These are phyloP conservation scores for Penicillium soppii DNA, from an alignment of 495 filamentous ascomycete species.

Conservation along the genomic window DNA sequence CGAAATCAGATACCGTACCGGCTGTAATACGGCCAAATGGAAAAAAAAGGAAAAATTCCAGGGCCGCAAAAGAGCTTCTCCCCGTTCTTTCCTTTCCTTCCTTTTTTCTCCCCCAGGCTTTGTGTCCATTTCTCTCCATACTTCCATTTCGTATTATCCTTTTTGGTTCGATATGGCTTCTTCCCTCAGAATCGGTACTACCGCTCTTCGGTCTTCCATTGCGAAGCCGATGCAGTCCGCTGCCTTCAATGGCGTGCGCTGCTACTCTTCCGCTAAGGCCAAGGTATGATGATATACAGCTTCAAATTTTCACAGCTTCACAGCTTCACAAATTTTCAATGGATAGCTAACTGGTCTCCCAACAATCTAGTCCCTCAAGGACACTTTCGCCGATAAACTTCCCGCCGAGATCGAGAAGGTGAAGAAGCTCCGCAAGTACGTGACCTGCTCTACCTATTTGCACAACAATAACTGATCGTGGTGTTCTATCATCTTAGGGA, in stretches of 20 bases:
- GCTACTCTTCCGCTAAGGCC: constrained; percentile 83
- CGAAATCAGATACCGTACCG: constrained; percentile 34
- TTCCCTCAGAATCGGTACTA: constrained; percentile 70
- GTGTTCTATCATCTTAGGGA: constrained; percentile 57
- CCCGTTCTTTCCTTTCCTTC: constrained; percentile 25
- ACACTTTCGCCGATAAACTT: constrained; percentile 93
- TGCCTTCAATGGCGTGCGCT: constrained; percentile 77
- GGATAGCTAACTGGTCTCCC: constrained; percentile 18
- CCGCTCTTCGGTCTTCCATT: constrained; percentile 70
- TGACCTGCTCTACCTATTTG: constrained; percentile 9
- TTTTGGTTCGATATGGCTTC: constrained; percentile 66
- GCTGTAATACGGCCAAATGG: constrained; percentile 42
- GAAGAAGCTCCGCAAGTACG: constrained; percentile 94
- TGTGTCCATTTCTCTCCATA: constrained; percentile 18
- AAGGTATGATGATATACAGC: constrained; percentile 62
- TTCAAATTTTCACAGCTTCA: no score
- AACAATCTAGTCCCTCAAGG: constrained; percentile 79
- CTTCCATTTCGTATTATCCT: constrained; percentile 30
- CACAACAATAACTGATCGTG: constrained; percentile 16
- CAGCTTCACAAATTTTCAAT: constrained; percentile 15
- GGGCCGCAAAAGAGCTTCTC: constrained; percentile 18
- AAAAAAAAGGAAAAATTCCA: constrained; percentile 33
- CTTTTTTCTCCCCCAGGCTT: constrained; percentile 9
- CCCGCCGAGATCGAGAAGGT: constrained; percentile 98
- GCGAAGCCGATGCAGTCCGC: constrained; percentile 63